Evolutionary conservation across 1,139 yeast genomes (phyloP).

Genomic region (Pneumocystis sp.): DNA sequence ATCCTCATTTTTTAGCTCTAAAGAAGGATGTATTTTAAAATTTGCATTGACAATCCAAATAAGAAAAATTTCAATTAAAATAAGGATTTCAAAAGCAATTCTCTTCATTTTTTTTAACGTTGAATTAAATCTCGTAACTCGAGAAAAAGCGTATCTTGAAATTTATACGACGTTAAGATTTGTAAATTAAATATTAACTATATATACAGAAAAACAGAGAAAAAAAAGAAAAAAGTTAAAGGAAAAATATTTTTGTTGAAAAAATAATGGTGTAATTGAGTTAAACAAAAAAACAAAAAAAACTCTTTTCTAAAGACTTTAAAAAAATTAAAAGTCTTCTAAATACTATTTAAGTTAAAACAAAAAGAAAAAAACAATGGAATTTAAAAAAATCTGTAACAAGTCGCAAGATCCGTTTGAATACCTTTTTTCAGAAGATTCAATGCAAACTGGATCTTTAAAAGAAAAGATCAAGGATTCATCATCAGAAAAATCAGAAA

Average conservation of each 20-base stretch:
- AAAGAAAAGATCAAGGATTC: background rate
- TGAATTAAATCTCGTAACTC: background rate
- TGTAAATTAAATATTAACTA: too few relatives aligned
- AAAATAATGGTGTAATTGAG: too few relatives aligned
- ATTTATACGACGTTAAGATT: background rate
- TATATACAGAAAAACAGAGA: too few relatives aligned
- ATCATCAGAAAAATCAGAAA: background rate
- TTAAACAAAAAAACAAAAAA: too few relatives aligned
- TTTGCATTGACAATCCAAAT: background rate
- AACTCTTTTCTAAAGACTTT: too few relatives aligned
- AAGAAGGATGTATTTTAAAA: background rate
- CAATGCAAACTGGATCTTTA: background rate
- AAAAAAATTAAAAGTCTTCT: too few relatives aligned
- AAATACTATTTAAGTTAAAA: background rate
- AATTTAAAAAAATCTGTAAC: background rate
- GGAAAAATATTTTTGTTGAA: too few relatives aligned
- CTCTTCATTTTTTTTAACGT: background rate
- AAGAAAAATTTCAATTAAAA: background rate
- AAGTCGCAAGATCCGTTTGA: background rate
- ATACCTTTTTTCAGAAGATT: background rate
- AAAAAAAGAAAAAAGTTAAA: too few relatives aligned
- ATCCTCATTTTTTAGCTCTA: background rate
- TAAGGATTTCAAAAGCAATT: background rate
- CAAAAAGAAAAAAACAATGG: background rate
- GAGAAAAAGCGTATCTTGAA: background rate